A percentile compares a stretch with the other conserved stretches of the same genome.
These are phyloP conservation scores for Hibiscus trionum DNA, from an alignment of 345 rosid genomes.

Conservation along the genomic window DNA sequence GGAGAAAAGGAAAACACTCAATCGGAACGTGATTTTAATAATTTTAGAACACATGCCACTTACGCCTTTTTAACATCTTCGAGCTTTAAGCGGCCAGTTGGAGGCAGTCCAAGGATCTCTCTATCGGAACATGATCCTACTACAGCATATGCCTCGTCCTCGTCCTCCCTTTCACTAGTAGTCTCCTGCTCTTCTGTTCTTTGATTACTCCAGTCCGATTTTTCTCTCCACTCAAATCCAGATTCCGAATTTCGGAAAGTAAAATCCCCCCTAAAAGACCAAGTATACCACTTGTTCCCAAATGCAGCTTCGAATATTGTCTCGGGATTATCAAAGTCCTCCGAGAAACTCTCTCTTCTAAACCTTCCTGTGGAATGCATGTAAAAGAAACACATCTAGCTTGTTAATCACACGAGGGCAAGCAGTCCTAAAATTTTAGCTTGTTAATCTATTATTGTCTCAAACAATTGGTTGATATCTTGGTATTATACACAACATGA, in stretches of 20 bases:
- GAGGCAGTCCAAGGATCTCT: slow-evolving; percentile 55
- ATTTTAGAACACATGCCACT: not conserved
- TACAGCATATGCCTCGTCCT: slow-evolving; percentile 24
- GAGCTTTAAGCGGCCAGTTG: slow-evolving; percentile 48
- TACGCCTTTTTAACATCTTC: slow-evolving; percentile 84
- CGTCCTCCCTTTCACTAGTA: slow-evolving; percentile 34
- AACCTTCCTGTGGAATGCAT: slow-evolving; percentile 30
- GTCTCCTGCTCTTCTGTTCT: slow-evolving; percentile 35
- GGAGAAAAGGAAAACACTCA: not conserved
- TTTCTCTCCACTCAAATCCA: slow-evolving; percentile 62
- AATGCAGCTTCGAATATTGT: slow-evolving; percentile 33
- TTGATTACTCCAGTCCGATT: slow-evolving; percentile 32
- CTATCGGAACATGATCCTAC: slow-evolving; percentile 60
- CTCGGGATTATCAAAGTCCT: slow-evolving; percentile 40
- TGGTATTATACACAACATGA: not conserved
- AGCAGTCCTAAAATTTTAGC: not conserved
- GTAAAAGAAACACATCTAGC: not conserved
- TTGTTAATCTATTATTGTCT: too few relatives aligned
- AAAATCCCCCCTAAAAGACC: slow-evolving; percentile 30
- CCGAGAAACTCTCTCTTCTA: slow-evolving; percentile 33
- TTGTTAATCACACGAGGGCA: not conserved
- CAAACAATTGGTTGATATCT: not conserved
- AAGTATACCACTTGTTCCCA: slow-evolving; percentile 42
- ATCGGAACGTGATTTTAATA: slow-evolving; percentile 3
- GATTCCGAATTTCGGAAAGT: slow-evolving; percentile 22